Conservation (phyloP, 2,329 filamentous ascomycete species). For the Fusarium staphyleae region DNA sequence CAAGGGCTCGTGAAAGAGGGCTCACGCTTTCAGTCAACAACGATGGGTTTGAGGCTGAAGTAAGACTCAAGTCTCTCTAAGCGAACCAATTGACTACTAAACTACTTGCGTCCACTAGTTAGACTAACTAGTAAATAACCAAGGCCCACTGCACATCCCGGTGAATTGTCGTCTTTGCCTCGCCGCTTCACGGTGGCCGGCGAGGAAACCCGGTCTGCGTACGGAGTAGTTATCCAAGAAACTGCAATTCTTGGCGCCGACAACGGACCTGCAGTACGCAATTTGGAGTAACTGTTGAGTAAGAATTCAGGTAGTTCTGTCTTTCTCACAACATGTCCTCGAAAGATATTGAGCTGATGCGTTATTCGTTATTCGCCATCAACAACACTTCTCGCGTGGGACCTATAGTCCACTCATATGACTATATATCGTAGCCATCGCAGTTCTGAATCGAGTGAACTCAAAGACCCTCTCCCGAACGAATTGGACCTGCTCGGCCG, state of each 20-base stretch:
- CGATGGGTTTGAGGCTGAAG: not conserved
- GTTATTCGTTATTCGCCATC: too few relatives aligned
- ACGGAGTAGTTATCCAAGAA: too few relatives aligned
- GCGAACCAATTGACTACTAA: conserved; percentile 28
- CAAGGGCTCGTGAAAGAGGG: too few relatives aligned
- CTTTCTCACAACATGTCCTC: conserved; percentile 42
- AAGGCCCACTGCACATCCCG: conserved; percentile 15
- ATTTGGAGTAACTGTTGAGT: conserved; percentile 4
- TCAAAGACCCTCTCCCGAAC: not conserved
- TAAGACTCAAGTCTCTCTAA: too few relatives aligned
- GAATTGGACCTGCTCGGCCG: not conserved
- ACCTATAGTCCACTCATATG: too few relatives aligned
- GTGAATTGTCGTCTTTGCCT: conserved; percentile 11
- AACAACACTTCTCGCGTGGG: too few relatives aligned
- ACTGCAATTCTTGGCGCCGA: conserved; percentile 27
- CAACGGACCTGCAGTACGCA: conserved; percentile 27
- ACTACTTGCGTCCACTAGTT: not conserved
- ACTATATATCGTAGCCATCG: too few relatives aligned
- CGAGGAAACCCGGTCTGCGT: conserved; percentile 5
- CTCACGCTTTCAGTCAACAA: not conserved
- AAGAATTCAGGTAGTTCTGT: conserved; percentile 57
- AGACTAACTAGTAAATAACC: too few relatives aligned
- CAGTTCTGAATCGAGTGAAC: not conserved
- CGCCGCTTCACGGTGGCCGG: conserved; percentile 16
- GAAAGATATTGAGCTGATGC: too few relatives aligned